These are phyloP conservation scores for Streptanthus diversifolius DNA, from an alignment of 345 rosid species.

Conservation along the genomic window DNA sequence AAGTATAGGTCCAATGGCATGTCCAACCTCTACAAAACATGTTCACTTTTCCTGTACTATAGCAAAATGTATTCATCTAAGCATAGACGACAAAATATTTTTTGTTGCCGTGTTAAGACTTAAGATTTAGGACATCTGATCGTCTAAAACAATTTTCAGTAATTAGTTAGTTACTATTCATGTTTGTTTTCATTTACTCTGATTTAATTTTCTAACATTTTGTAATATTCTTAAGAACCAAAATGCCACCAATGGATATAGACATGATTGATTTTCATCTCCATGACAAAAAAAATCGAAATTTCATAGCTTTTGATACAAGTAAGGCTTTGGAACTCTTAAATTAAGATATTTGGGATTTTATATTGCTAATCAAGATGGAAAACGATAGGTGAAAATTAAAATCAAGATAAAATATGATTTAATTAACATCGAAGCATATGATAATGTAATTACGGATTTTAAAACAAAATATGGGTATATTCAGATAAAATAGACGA, in stretches of 20 bases:
- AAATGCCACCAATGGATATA: background rate
- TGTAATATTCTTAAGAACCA: background rate
- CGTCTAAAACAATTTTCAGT: background rate
- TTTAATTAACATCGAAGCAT: background rate
- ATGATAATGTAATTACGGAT: background rate
- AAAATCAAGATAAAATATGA: conserved; percentile 13
- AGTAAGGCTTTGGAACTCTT: background rate
- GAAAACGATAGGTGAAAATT: background rate
- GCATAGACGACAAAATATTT: background rate
- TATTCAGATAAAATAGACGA: conserved; percentile 6
- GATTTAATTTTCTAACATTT: background rate
- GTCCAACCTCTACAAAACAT: background rate
- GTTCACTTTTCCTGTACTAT: background rate
- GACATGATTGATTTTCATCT: background rate
- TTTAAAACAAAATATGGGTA: background rate
- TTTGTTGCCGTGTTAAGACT: background rate
- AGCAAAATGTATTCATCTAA: background rate
- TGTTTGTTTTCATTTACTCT: background rate
- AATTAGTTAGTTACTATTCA: background rate
- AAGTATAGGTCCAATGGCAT: background rate
- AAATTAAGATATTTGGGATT: background rate
- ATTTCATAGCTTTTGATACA: background rate
- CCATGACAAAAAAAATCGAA: background rate
- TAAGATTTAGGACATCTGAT: background rate
- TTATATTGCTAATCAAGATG: background rate